These are phyloP conservation scores for Lasiodiplodia citricola DNA, from an alignment of 2,329 filamentous ascomycete species.

Conservation along the genomic window DNA sequence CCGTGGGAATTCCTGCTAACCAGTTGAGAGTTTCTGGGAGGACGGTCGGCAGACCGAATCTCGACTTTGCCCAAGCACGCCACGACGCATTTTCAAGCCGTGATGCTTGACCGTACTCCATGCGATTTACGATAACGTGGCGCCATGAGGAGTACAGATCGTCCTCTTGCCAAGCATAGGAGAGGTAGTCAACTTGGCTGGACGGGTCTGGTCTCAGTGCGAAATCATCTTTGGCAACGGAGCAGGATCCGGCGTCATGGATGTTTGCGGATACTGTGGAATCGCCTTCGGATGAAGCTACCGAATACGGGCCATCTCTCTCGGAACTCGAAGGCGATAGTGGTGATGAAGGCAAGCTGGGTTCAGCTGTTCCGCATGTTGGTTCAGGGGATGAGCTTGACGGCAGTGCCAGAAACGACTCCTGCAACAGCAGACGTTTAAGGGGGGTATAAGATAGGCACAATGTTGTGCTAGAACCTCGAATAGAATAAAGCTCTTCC, in stretches of 20 bases:
- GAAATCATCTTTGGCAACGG: slow-evolving; percentile 76
- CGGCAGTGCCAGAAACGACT: too few species aligned
- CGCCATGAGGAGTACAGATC: slow-evolving; percentile 98
- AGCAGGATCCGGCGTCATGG: slow-evolving; percentile 59
- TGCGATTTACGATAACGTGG: slow-evolving; percentile 81
- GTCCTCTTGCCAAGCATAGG: slow-evolving; percentile 93
- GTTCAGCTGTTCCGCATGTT: neutral
- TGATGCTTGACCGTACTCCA: slow-evolving; percentile 78
- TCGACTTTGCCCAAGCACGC: slow-evolving; percentile 94
- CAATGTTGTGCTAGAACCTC: too few species aligned
- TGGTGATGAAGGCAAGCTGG: neutral
- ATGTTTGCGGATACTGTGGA: slow-evolving; percentile 46
- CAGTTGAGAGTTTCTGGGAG: slow-evolving; percentile 93
- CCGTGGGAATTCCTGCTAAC: slow-evolving; percentile 57
- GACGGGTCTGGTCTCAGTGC: slow-evolving; percentile 76
- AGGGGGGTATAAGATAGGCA: too few species aligned
- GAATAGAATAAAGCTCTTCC: too few species aligned
- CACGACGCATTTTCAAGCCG: slow-evolving; percentile 95
- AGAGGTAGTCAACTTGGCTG: slow-evolving; percentile 92
- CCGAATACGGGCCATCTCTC: slow-evolving; percentile 46
- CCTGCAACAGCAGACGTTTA: too few species aligned
- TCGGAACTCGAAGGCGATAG: neutral
- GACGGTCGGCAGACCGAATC: slow-evolving; percentile 84
- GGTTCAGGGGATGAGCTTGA: neutral
- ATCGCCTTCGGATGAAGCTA: slow-evolving; percentile 61